Conservation (phyloP, 805 yeast species). For the Kregervanrija delftensis region DNA sequence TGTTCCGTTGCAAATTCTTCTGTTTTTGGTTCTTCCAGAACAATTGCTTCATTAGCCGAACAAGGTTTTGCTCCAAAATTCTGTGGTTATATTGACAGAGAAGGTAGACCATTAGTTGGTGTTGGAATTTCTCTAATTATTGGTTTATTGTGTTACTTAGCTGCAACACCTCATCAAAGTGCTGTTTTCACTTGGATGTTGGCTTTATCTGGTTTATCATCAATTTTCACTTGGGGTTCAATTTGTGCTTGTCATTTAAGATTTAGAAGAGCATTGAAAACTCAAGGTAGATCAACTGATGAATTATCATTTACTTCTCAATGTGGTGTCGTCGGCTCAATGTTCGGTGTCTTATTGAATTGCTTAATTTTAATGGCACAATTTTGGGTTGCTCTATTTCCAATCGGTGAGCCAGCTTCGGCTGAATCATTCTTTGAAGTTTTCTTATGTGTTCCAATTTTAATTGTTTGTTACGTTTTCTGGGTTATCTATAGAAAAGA, state of each 20-base stretch:
- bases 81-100: conserved; percentile 62
- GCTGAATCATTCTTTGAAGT: conserved; percentile 54
- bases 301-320: conserved; percentile 64
- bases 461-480: conserved; percentile 38
- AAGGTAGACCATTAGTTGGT: conserved; percentile 75
- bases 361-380: conserved; percentile 59
- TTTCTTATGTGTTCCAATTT: conserved; percentile 57
- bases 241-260: conserved; percentile 61
- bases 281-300: conserved; percentile 56
- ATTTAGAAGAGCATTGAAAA: conserved; percentile 57
- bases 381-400: conserved; percentile 76
- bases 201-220: conserved; percentile 68
- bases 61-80: conserved; percentile 60
- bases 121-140: conserved; percentile 43
- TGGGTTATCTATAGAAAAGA: conserved; percentile 33
- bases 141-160: conserved; percentile 53
- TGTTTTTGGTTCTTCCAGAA: conserved; percentile 64
- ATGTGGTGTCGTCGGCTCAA: conserved; percentile 60
- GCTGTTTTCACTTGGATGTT: conserved; percentile 65
- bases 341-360: conserved; percentile 50
- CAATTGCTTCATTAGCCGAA: conserved; percentile 58
- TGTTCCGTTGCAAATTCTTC: conserved; percentile 71
- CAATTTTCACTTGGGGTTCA: conserved; percentile 72
- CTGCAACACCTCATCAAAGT: conserved; percentile 48
- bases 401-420: conserved; percentile 44